Evolutionary conservation across 257 asterid species (phyloP).

Genomic region (Perilla frutescens): DNA sequence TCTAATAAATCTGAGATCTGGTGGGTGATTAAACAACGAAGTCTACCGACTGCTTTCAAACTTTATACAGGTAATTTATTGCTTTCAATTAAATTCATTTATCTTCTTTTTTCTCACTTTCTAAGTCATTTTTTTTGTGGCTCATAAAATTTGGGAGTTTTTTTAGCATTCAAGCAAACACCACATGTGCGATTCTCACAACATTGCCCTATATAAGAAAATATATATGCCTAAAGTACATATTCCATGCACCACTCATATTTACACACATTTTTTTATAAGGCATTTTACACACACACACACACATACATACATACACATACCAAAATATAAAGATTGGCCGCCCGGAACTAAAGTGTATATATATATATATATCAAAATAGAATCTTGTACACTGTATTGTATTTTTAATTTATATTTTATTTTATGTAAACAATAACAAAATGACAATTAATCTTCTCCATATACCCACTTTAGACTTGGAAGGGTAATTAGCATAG

Average conservation of each 20-base stretch:
- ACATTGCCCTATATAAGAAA: not conserved
- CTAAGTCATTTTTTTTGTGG: slow-evolving; percentile 37
- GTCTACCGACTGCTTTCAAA: slow-evolving; percentile 85
- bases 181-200: slow-evolving; percentile 50
- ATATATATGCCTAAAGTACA: slow-evolving; percentile 29
- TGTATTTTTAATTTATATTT: not conserved
- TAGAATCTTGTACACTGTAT: not conserved
- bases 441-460: too few species aligned
- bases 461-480: not conserved
- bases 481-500: not conserved
- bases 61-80: slow-evolving; percentile 70
- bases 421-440: too few species aligned
- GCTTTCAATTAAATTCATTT: slow-evolving; percentile 17
- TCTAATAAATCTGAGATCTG: slow-evolving; percentile 83
- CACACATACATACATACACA: not conserved
- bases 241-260: slow-evolving; percentile 17
- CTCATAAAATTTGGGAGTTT: slow-evolving; percentile 28
- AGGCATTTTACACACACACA: too few species aligned
- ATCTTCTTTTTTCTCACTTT: slow-evolving; percentile 27
- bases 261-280: not conserved
- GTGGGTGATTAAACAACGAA: slow-evolving; percentile 93
- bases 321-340: not conserved
- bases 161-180: slow-evolving; percentile 27
- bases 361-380: not conserved
- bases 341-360: not conserved